phyloP scores from a whole-genome alignment of 2,329 filamentous ascomycete species.

The Rasamsonia emersonii region DNA sequence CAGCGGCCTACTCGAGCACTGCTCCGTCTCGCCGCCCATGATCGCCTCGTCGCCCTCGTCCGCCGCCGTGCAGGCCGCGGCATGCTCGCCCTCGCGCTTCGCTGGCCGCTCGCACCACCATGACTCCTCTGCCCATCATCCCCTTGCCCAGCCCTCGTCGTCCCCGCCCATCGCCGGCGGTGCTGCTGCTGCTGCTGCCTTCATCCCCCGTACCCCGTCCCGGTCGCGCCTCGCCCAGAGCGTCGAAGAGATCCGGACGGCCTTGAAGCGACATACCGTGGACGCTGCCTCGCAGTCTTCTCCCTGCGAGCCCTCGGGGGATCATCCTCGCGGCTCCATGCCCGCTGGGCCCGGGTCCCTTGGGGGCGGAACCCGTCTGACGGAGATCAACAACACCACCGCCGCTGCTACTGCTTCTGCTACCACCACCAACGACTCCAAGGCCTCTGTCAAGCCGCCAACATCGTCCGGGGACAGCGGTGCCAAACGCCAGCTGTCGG shows the following conservation, averaged over 20 bases:
- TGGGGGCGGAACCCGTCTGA: constrained; percentile 20
- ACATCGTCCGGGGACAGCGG: constrained; percentile 7
- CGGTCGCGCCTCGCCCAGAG: constrained; percentile 17
- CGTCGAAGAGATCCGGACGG: constrained; percentile 33
- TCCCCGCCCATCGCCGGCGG: constrained; percentile 10
- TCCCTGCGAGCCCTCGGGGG: constrained; percentile 17
- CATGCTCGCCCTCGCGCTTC: constrained; percentile 14
- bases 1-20: constrained; percentile 1
- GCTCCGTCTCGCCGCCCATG: constrained; percentile 15
- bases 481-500: constrained; percentile 25
- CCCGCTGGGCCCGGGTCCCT: constrained; percentile 25
- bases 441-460: constrained; percentile 2
- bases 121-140: constrained; percentile 5
- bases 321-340: constrained; percentile 25
- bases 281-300: constrained; percentile 18
- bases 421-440: constrained; percentile 1
- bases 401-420: constrained; percentile 5
- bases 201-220: constrained; percentile 4
- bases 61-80: constrained; percentile 26
- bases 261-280: constrained; percentile 30
- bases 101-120: constrained; percentile 4
- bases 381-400: constrained; percentile 6
- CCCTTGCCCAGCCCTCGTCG: constrained; percentile 12
- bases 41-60: constrained; percentile 34
- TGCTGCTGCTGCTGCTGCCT: constrained; percentile 9